Evolutionary conservation across 306 rosid genomes (phyloP), one percentile per base, ranked within the genome.

Genomic region (Potentilla sterilis): DNA sequence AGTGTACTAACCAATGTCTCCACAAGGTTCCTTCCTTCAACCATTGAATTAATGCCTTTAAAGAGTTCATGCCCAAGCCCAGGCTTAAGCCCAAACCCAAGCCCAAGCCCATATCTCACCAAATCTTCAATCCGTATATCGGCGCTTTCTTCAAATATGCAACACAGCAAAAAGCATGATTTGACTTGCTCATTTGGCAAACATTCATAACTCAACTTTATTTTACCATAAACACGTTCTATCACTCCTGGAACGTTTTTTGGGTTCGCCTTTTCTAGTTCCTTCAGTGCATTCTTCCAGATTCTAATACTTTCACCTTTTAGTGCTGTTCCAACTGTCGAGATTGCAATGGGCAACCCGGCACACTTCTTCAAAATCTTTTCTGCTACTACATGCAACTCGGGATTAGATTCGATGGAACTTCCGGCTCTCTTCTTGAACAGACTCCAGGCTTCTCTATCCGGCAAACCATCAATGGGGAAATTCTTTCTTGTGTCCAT

Each of bases 321-420:
- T 58, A 85, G 76, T 0, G 72, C 79, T 16, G 75, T 76, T 9
- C 73, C 85, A 68, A 83, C 67, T 0, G 78, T 81, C 0, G 79
- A 77, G 10, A 83, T 81, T 71, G 83, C 68, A 75, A 81, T 78
- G 0, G 91, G 89, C 74, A 83, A 79, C 63, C 89, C 82, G 24
- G 15, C 77, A 61, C 88, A 88, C 28, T 63, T 34, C 2, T 49
- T 52, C 2, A 86, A 67, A 19, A 85, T 72, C 65, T 85, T 22
- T 6, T 54, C 15, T 0, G 87, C 89, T 32, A 73, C 46, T 0
- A 65, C 6, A 9, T 2, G 40, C 8, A 68, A 55, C 9, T 83
- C 58, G 0, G 16, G 63, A 7, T 54, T 32, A 54, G 68, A 63
- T 38, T 68, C 32, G 0, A 74, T 3, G 16, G 6, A 68, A 58